Evolutionary conservation across 1,139 yeast species (phyloP).

Genomic region (Saccharomyces pastorianus): DNA sequence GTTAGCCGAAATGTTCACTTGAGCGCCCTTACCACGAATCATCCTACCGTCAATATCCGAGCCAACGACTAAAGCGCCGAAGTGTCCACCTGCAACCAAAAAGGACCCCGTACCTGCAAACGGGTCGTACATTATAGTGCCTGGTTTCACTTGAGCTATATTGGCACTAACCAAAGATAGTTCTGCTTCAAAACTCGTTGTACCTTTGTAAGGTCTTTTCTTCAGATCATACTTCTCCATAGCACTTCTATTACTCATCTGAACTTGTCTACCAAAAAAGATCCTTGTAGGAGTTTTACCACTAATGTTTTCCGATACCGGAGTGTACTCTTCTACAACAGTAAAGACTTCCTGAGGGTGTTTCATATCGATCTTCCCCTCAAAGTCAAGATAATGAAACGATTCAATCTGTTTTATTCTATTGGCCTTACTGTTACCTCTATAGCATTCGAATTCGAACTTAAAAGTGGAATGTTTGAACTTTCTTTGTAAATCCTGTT

Average conservation of each 20-base stretch:
- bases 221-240: constrained; percentile 75
- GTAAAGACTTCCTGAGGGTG: constrained; percentile 67
- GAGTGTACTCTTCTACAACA: constrained; percentile 62
- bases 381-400: constrained; percentile 59
- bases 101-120: constrained; percentile 96
- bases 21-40: constrained; percentile 56
- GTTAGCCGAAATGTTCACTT: constrained; percentile 49
- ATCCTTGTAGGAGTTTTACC: constrained; percentile 47
- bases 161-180: constrained; percentile 77
- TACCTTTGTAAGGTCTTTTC: constrained; percentile 82
- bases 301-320: constrained; percentile 41
- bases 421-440: constrained; percentile 50
- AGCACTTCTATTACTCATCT: constrained; percentile 55
- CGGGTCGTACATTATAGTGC: constrained; percentile 79
- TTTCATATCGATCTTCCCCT: constrained; percentile 74
- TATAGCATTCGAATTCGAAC: constrained; percentile 71
- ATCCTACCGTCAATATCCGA: constrained; percentile 88
- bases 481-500: constrained; percentile 14
- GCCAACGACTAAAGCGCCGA: constrained; percentile 75
- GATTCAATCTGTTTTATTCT: constrained; percentile 62
- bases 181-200: constrained; percentile 93
- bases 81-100: constrained; percentile 78
- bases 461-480: constrained; percentile 53
- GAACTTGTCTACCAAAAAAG: constrained; percentile 73
- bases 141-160: constrained; percentile 63